These are phyloP conservation scores for Bolboschoenus planiculmis DNA, from an alignment of 176 grass and related monocot species.

Conservation along the genomic window DNA sequence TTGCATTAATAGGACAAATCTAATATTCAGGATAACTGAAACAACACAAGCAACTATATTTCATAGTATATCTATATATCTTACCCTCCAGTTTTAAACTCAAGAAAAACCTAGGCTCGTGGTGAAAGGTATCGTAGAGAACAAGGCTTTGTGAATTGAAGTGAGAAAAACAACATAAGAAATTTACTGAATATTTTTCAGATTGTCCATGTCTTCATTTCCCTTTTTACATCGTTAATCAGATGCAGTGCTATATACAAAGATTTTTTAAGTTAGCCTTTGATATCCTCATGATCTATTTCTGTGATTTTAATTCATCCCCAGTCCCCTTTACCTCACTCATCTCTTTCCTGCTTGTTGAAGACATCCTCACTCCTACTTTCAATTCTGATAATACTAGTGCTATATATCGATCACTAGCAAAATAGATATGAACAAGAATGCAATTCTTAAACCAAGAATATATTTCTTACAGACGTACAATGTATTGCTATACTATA, in stretches of 20 bases:
- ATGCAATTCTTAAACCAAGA: background rate
- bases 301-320: background rate
- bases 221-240: background rate
- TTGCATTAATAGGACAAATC: background rate
- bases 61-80: background rate
- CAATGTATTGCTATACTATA: no score
- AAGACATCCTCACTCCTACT: background rate
- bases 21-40: background rate
- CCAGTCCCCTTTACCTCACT: background rate
- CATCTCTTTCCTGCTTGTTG: background rate
- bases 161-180: background rate
- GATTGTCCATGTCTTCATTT: background rate
- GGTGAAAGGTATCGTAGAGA: background rate
- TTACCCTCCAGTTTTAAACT: background rate
- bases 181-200: background rate
- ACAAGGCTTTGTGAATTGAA: background rate
- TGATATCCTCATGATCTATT: background rate
- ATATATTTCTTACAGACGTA: no score
- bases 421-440: background rate
- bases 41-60: background rate
- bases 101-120: background rate
- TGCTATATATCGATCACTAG: background rate
- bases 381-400: background rate
- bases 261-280: background rate
- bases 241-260: background rate